A percentile compares a stretch with the other conserved stretches of the same genome.
Conservation (phyloP, 306 rosid genomes). For the Heteromeles arbutifolia region DNA sequence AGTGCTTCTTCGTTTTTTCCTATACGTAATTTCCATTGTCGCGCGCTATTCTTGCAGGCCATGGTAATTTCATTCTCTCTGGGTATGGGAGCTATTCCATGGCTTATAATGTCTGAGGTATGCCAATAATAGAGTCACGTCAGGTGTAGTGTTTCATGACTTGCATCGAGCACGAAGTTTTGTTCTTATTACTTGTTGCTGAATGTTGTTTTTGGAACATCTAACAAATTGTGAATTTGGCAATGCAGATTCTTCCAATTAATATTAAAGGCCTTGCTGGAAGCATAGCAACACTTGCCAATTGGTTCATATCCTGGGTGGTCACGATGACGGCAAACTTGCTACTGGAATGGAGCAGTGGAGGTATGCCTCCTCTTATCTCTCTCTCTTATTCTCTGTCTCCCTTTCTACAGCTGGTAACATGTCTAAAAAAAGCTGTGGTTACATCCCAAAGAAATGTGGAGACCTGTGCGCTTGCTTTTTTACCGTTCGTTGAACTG, state of each 20-base stretch:
- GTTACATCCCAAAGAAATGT: background rate
- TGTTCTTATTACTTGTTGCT: background rate
- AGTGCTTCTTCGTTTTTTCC: background rate
- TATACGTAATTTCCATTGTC: constrained; percentile 7
- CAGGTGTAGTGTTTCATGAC: background rate
- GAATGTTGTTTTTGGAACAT: constrained; percentile 7
- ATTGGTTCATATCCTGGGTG: constrained; percentile 69
- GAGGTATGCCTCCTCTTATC: constrained; percentile 50
- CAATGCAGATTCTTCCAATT: constrained; percentile 75
- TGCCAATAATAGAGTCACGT: background rate
- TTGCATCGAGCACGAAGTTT: background rate
- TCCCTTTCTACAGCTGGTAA: background rate
- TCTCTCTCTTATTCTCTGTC: background rate
- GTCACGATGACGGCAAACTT: constrained; percentile 81
- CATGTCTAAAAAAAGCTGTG: background rate
- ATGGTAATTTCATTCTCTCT: constrained; percentile 80
- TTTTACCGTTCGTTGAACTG: background rate
- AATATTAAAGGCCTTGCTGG: constrained; percentile 92
- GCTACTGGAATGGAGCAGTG: constrained; percentile 80
- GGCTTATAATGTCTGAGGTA: constrained; percentile 99
- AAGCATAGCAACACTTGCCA: constrained; percentile 89
- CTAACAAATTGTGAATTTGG: constrained; percentile 1
- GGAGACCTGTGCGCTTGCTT: background rate
- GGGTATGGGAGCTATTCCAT: constrained; percentile 95
- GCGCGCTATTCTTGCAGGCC: constrained; percentile 43